Evolutionary conservation across 257 asterid genomes (phyloP).

Genomic region (Nicotiana obtusifolia): DNA sequence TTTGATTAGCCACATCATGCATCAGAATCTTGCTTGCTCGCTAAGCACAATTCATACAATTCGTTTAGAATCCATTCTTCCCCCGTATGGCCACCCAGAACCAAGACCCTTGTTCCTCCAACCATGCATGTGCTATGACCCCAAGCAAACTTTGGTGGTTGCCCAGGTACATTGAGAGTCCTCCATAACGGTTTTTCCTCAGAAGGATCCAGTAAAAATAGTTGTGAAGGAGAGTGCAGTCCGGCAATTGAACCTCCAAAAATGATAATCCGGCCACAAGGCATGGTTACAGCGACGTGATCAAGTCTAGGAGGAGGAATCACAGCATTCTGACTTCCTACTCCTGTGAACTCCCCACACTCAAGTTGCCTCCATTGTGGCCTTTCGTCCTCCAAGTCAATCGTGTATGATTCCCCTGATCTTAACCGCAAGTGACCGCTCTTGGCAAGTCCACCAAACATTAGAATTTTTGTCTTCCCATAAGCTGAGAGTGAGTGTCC

Average conservation of each 20-base stretch:
- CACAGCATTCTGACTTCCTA: constrained; percentile 59
- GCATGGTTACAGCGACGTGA: constrained; percentile 84
- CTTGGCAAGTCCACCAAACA: constrained; percentile 92
- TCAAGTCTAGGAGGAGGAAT: constrained; percentile 83
- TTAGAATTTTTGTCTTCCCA: constrained; percentile 62
- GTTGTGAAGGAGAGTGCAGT: constrained; percentile 82
- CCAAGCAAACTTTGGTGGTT: constrained; percentile 86
- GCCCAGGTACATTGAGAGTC: constrained; percentile 64
- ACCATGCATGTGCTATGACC: constrained; percentile 85
- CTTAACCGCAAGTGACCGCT: constrained; percentile 79
- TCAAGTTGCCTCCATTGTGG: constrained; percentile 79
- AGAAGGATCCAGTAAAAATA: constrained; percentile 66
- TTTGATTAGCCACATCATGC: constrained; percentile 14
- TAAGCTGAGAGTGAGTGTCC: constrained; percentile 86
- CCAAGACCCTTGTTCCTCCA: constrained; percentile 86
- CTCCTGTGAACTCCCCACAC: constrained; percentile 54
- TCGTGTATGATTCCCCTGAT: constrained; percentile 79
- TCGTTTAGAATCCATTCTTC: constrained; percentile 84
- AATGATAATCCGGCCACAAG: constrained; percentile 74
- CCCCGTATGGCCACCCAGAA: constrained; percentile 84
- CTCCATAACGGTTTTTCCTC: constrained; percentile 86
- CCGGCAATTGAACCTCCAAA: constrained; percentile 87
- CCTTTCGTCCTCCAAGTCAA: constrained; percentile 64
- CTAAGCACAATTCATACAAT: constrained; percentile 72
- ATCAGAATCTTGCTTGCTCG: constrained; percentile 71